Base-by-base conservation (phyloP, 2,329 filamentous ascomycete species). In the Fonsecaea multimorphosa region DNA sequence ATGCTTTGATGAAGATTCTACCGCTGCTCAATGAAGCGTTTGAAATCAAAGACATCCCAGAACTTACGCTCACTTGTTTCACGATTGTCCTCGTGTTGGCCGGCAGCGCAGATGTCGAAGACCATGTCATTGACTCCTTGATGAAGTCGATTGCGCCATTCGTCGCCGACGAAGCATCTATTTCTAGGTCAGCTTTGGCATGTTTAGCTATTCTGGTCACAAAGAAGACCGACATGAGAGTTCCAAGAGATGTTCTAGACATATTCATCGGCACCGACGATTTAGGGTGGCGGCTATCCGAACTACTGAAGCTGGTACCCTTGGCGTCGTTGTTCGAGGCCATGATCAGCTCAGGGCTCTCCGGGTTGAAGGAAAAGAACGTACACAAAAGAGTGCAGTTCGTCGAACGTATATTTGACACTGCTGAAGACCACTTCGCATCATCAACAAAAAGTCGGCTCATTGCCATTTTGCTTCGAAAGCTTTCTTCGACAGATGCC, bases 81-180 rank as follows among this genome's bases (percentile, higher is more conserved):
- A 97, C 97, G 90, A 88, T 97, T 22, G 85, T 93, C 63, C 87
- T 92, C 6, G 88, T 98, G 56, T 85, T 98, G 68, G 93, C 92
- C 6, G 89, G 91, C 56, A 97, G 97, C 78, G 89, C 90, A 0
- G 85, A 86, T 55, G 83, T 98, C 14, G 87, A 91, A 54, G 93
- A 98, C 72, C 86, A 86, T 63, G 86, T 93, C 1, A 82, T 98
- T n/a, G 88, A 91, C 61, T 89, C 89, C 1, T 85, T 99, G 73
- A 96, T 98, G 92, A 91, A 96, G 73, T 92, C 93, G 68, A 86
- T 97, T 36, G 89, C 91, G 8, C 80, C 85, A 31, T 91, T 91
- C 8, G 96, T 92, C 88, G 90, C 87, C 1, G 79, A 83, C 51
- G 89, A 93, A 66, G 96, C 91, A 0, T 78, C 89, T 1, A 65